Evolutionary conservation across 805 yeast genomes (phyloP), one percentile per base, ranked within the genome.

Genomic region (Zygosaccharomyces bailii): DNA sequence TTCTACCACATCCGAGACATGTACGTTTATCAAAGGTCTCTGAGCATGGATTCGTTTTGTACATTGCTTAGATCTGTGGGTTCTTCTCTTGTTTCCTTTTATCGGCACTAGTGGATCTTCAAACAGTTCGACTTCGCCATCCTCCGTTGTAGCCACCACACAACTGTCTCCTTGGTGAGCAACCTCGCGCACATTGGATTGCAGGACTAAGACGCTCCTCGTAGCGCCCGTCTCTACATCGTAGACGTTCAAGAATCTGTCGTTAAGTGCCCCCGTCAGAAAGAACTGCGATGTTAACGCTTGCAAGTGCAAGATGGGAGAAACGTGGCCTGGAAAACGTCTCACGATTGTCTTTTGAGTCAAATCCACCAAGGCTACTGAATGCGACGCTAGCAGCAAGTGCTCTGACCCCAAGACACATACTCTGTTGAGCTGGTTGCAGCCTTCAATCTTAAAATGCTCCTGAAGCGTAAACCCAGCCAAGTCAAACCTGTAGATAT

Each of bases 181-280:
- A 6, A 84, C 59, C 5, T 68, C 64, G 1, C 60, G 45, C 10
- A 86, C 79, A 39, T 84, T 76, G 11, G 87, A 71, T 50, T 83
- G 84, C 2, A 90, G 73, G 11, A 85, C 89, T 45, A 87, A 75
- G 2, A 89, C 85, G 2, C 82, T 70, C 43, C 61, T 62, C 2
- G 78, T 58, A 21, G 66, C 58, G n/a, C 69, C 60, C 3, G 60
- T 44, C 2, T 48, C 36, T 37, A 68, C 65, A 24, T 70, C 65
- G 58, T 84, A 82, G 29, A 85, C 69, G 60, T 87, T 87, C 52
- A 89, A 73, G 61, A 86, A 88, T 53, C 97, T 75, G 63, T 90
- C 98, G 48, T 82, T 82, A 27, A 70, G 70, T 1, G 96, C 95
- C 41, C 84, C 75, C 1, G 93, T 82, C 34, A 86, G 63, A 54